Percentiles rank a stretch among this genome's conserved stretches.
Evolutionary conservation across 805 yeast species (phyloP).

Genomic region (Saccharomycopsis lassenensis): DNA sequence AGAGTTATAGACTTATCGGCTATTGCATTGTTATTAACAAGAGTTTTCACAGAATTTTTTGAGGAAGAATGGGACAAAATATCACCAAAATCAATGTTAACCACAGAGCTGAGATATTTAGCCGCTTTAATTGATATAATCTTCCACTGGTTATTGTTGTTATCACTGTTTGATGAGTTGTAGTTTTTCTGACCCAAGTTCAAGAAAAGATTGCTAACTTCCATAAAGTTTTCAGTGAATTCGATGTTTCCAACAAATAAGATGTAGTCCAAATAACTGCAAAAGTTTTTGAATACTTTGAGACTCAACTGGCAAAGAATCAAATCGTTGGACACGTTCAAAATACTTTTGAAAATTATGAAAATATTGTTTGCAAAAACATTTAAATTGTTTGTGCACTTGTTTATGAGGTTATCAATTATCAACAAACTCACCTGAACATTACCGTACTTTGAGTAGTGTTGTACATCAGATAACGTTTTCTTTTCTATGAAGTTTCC

Average conservation of each 20-base stretch:
- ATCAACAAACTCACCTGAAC: slow-evolving; percentile 72
- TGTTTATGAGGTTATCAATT: slow-evolving; percentile 53
- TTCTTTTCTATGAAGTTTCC: slow-evolving; percentile 55
- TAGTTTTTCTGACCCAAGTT: slow-evolving; percentile 18
- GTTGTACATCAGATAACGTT: slow-evolving; percentile 48
- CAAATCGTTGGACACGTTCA: slow-evolving; percentile 45
- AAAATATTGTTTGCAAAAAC: slow-evolving; percentile 67
- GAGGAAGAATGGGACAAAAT: too few relatives aligned
- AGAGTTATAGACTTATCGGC: too few relatives aligned
- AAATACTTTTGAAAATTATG: slow-evolving; percentile 41
- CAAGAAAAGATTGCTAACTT: slow-evolving; percentile 26
- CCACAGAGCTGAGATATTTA: slow-evolving; percentile 21
- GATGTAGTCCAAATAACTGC: slow-evolving; percentile 45
- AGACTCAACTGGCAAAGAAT: slow-evolving; percentile 44
- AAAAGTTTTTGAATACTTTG: slow-evolving; percentile 37
- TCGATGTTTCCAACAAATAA: slow-evolving; percentile 54
- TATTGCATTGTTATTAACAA: too few relatives aligned
- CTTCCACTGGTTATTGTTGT: slow-evolving; percentile 14
- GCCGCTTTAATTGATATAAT: slow-evolving; percentile 20
- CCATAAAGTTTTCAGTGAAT: slow-evolving; percentile 39
- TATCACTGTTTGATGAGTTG: slow-evolving; percentile 1
- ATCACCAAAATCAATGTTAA: too few relatives aligned
- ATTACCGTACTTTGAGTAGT: slow-evolving; percentile 57
- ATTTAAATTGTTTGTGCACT: slow-evolving; percentile 75
- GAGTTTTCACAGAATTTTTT: too few relatives aligned